phyloP scores from a whole-genome alignment of 2,329 filamentous ascomycete genomes.

The Aureobasidium leucospermi region DNA sequence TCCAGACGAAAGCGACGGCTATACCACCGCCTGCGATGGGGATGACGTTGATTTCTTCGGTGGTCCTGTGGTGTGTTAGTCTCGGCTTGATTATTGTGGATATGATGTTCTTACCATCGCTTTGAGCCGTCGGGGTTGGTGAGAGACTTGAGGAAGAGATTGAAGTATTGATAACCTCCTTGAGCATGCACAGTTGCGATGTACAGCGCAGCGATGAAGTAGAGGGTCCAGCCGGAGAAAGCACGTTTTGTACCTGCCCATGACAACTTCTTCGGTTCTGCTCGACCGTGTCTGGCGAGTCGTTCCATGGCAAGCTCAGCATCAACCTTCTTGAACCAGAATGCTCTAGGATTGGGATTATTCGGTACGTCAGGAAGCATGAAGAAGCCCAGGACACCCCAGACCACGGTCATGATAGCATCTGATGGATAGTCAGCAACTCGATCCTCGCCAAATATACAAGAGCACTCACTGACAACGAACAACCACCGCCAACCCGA shows the following conservation, averaged over 20 bases:
- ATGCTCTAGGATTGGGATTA: conserved; percentile 28
- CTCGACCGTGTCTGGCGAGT: conserved; percentile 37
- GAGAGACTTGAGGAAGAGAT: conserved; percentile 36
- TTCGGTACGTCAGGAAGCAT: conserved; percentile 35
- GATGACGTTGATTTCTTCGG: conserved; percentile 41
- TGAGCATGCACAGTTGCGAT: conserved; percentile 40
- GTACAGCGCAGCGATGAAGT: conserved; percentile 41
- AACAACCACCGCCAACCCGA: conserved; percentile 33
- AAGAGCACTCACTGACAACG: conserved; percentile 23
- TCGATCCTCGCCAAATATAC: not conserved
- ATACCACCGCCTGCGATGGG: conserved; percentile 43
- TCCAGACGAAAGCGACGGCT: conserved; percentile 46
- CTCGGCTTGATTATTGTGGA: not conserved
- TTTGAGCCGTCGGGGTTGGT: conserved; percentile 35
- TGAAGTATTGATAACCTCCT: conserved; percentile 43
- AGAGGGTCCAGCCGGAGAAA: conserved; percentile 38
- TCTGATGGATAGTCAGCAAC: conserved; percentile 13
- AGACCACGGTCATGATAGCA: conserved; percentile 31
- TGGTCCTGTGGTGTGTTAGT: not conserved
- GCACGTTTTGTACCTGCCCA: conserved; percentile 39
- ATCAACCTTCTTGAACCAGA: conserved; percentile 41
- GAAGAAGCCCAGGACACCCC: conserved; percentile 28
- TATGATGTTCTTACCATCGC: conserved; percentile 30
- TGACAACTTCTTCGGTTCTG: conserved; percentile 40
- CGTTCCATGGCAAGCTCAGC: conserved; percentile 38